Evolutionary conservation across 139 green algal genomes (phyloP), one percentile per base, ranked within the genome.

Genomic region (Micractinium sp.): DNA sequence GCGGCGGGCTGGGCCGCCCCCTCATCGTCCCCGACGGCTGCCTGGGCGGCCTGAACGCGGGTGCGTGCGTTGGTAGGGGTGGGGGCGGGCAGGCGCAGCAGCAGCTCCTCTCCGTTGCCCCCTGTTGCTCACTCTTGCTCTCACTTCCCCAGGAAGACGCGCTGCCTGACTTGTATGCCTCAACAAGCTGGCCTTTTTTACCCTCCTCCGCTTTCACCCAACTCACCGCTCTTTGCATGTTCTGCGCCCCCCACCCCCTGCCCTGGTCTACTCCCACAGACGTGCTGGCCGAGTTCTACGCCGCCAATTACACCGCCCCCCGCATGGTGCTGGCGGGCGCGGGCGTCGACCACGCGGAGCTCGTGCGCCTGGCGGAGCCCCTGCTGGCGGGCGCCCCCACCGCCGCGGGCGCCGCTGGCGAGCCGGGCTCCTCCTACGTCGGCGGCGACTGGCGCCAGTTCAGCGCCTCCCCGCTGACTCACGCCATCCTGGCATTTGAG

Each of bases 321-420:
- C 91, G 93, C 88, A 97, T 99, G 35, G 97, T 99, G 73, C 91
- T 99, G 61, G 95, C 97, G 16, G 97, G 78, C 15, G 89, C 96
- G 4, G 97, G 97, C 0, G 89, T 96, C 25, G 93, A 97, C n/a
- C 97, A 99, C 91, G 71, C 81, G 25, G 39, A 95, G 86, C 91
- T 99, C 36, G 88, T 97, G 66, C 84, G 81, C 63, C 14, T 71
- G 63, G 75, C 95, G 14, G 82, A 92, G 78, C 95, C 95, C 56
- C 95, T 98, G 93, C 85, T 98, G 60, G 56, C 87, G 47, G 85
- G 56, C 9, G 88, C 89, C n/a, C 83, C 73, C 7, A 63, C 85
- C 63, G 22, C 25, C 35, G 83, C 60, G 31, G 20, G 47, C 78
- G 36, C 84, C 56, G 61, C 67, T 23, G 61, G 36, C 35, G 82